phyloP scores from a whole-genome alignment of 345 rosid species.

The Eucalyptus albens region DNA sequence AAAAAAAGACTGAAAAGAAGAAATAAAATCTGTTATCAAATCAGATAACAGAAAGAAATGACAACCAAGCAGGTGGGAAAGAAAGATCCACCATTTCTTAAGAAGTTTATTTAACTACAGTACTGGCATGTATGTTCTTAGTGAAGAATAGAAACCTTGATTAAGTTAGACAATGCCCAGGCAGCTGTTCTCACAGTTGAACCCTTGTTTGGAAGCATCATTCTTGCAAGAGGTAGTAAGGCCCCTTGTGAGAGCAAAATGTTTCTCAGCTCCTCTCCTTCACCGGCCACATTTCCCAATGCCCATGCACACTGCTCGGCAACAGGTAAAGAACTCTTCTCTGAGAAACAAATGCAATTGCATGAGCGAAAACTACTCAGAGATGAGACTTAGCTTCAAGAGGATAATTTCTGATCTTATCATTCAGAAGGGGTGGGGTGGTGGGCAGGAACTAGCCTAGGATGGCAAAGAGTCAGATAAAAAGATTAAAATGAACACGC shows the following conservation, averaged over 20 bases:
- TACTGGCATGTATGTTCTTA: background rate
- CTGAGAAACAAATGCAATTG: conserved; percentile 13
- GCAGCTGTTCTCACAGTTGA: conserved; percentile 95
- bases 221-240: conserved; percentile 83
- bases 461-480: background rate
- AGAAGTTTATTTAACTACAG: background rate
- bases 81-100: background rate
- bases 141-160: conserved; percentile 48
- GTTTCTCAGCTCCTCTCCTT: conserved; percentile 87
- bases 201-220: conserved; percentile 90
- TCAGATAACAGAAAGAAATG: background rate
- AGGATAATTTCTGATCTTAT: background rate
- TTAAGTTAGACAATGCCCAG: conserved; percentile 93
- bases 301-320: conserved; percentile 99
- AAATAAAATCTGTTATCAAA: background rate
- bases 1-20: background rate
- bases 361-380: background rate
- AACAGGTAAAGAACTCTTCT: conserved; percentile 78
- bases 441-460: background rate
- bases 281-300: conserved; percentile 94
- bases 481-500: background rate
- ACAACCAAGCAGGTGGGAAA: background rate
- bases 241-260: conserved; percentile 88
- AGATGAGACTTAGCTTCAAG: background rate
- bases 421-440: background rate